These are phyloP conservation scores for Neurospora sp. DNA, from an alignment of 495 filamentous ascomycete genomes.

Conservation along the genomic window DNA sequence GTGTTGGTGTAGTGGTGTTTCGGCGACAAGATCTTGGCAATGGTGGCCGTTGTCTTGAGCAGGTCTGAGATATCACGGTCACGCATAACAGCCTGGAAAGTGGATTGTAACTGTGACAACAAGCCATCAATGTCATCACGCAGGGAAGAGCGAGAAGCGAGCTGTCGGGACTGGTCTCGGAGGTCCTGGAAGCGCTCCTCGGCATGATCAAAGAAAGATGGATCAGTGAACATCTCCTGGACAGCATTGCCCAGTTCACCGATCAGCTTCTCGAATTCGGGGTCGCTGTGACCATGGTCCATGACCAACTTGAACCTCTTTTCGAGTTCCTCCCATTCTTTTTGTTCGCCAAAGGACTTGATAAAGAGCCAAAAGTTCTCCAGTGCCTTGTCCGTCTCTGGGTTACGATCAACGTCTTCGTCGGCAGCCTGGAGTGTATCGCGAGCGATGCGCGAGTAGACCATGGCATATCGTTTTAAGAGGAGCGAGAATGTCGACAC, in stretches of 20 bases:
- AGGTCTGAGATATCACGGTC: conserved; percentile 64
- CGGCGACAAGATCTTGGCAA: conserved; percentile 58
- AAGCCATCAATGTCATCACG: conserved; percentile 64
- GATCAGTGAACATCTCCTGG: conserved; percentile 78
- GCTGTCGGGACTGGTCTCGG: conserved; percentile 51
- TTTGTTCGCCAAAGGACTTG: conserved; percentile 62
- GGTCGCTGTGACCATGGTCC: conserved; percentile 63
- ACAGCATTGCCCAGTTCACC: conserved; percentile 58
- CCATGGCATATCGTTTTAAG: conserved; percentile 64
- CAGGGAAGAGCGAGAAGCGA: conserved; percentile 53
- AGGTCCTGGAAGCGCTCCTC: conserved; percentile 61
- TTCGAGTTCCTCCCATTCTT: conserved; percentile 68
- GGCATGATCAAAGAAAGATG: conserved; percentile 66
- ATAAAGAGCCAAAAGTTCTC: conserved; percentile 68
- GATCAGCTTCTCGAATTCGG: conserved; percentile 73
- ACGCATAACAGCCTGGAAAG: conserved; percentile 53
- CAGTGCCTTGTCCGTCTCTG: conserved; percentile 63
- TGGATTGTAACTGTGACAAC: conserved; percentile 55
- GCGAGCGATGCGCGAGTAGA: conserved; percentile 63
- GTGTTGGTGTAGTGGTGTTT: conserved; percentile 43
- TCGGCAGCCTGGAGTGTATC: conserved; percentile 51
- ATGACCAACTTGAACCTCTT: conserved; percentile 55
- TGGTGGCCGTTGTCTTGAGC: conserved; percentile 47
- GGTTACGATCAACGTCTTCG: conserved; percentile 61
- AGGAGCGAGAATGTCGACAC: conserved; percentile 68